Conservation (phyloP, 495 filamentous ascomycete genomes). For the Amphirosellinia nigrospora region DNA sequence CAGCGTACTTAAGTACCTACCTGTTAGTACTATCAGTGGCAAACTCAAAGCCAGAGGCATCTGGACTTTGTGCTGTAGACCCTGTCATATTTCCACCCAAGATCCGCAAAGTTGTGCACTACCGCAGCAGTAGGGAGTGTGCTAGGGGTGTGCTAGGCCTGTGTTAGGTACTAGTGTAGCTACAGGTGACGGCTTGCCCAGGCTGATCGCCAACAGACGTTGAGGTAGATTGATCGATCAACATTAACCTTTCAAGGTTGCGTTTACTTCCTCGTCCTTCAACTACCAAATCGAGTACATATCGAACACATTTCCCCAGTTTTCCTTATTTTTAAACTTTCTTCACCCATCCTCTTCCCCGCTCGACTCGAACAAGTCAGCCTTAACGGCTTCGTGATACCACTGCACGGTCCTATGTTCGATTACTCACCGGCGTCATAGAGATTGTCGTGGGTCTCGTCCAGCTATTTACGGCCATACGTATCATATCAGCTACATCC, state of each 20-base stretch:
- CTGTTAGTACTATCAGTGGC: conserved; percentile 15
- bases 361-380: neutral
- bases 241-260: neutral
- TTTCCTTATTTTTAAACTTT: conserved; percentile 12
- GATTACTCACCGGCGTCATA: neutral
- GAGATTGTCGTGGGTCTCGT: neutral
- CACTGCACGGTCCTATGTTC: neutral
- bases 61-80: neutral
- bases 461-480: neutral
- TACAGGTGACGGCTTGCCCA: conserved; percentile 2
- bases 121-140: neutral
- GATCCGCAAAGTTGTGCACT: neutral
- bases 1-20: neutral
- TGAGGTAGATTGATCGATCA: neutral
- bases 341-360: conserved; percentile 4
- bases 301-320: conserved; percentile 9
- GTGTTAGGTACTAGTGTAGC: neutral
- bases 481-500: conserved; percentile 1
- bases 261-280: neutral
- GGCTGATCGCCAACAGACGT: conserved; percentile 4
- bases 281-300: neutral
- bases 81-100: neutral
- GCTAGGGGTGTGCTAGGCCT: conserved; percentile 3
- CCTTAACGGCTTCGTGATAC: neutral
- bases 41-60: neutral